A percentile compares a stretch with the other conserved stretches of the same genome.
Conservation (phyloP, 352 stramenopile genomes). For the Pythium brachiatum region DNA sequence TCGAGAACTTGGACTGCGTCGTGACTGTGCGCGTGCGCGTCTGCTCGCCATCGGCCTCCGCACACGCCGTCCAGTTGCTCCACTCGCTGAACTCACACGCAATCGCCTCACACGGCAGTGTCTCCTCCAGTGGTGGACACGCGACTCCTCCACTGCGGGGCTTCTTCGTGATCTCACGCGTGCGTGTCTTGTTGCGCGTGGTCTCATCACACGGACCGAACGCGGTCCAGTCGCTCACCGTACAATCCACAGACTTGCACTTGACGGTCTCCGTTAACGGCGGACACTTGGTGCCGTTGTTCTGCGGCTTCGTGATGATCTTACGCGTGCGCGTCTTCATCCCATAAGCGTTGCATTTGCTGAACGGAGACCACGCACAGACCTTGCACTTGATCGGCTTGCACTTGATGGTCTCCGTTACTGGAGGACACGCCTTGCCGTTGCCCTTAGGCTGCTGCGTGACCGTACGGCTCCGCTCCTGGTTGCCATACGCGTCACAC, state of each 20-base stretch:
- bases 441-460: not conserved
- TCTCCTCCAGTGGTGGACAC: slow-evolving; percentile 31
- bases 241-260: slow-evolving; percentile 35
- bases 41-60: slow-evolving; percentile 33
- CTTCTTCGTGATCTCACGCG: slow-evolving; percentile 27
- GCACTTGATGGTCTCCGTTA: slow-evolving; percentile 5
- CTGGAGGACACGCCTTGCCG: slow-evolving; percentile 5
- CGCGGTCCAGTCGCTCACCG: slow-evolving; percentile 32
- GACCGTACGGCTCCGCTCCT: slow-evolving; percentile 10
- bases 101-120: slow-evolving; percentile 39
- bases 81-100: slow-evolving; percentile 45
- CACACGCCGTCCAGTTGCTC: slow-evolving; percentile 40
- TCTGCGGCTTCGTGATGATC: slow-evolving; percentile 29
- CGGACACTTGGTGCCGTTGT: slow-evolving; percentile 31
- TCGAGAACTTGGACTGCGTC: not conserved
- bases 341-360: slow-evolving; percentile 6
- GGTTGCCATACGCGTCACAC: not conserved
- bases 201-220: slow-evolving; percentile 40
- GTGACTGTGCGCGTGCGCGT: slow-evolving; percentile 22
- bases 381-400: slow-evolving; percentile 14
- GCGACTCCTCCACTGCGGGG: slow-evolving; percentile 32
- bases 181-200: slow-evolving; percentile 34
- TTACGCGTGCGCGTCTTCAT: slow-evolving; percentile 38
- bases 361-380: slow-evolving; percentile 7
- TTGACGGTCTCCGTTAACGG: slow-evolving; percentile 10